phyloP scores from a whole-genome alignment of 2,329 filamentous ascomycete genomes.

The Colletotrichum sp. region DNA sequence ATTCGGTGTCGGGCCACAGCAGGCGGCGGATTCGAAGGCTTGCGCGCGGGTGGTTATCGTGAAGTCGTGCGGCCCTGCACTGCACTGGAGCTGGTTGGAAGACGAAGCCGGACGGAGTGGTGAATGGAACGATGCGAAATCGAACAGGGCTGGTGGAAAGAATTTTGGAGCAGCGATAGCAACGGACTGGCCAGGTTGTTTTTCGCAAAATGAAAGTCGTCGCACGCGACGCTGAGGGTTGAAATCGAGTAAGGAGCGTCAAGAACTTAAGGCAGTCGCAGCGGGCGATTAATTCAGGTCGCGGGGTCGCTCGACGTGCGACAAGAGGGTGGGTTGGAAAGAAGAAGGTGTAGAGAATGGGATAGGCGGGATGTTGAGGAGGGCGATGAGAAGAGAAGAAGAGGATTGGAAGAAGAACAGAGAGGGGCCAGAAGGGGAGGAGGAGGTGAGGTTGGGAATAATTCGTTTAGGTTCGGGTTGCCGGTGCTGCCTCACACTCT shows the following conservation, averaged over 20 bases:
- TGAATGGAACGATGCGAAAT: neutral
- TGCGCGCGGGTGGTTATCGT: slow-evolving; percentile 12
- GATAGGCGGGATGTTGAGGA: neutral
- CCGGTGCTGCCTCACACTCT: neutral
- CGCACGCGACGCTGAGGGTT: slow-evolving; percentile 19
- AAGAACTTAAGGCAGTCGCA: slow-evolving; percentile 12
- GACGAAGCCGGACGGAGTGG: neutral
- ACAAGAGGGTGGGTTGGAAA: slow-evolving; percentile 2
- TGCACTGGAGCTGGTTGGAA: neutral
- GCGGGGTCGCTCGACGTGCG: slow-evolving; percentile 15
- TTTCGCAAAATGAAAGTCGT: slow-evolving; percentile 22
- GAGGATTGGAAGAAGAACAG: neutral
- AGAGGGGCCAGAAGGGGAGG: neutral
- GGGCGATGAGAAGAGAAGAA: neutral
- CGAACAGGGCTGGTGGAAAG: neutral
- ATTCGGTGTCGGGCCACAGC: neutral
- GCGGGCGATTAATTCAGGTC: neutral
- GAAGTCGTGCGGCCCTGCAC: slow-evolving; percentile 1
- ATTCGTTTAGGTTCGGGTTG: slow-evolving; percentile 11
- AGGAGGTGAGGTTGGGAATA: slow-evolving; percentile 20
- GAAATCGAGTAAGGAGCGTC: slow-evolving; percentile 19
- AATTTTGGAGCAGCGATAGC: neutral
- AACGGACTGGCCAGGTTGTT: slow-evolving; percentile 1
- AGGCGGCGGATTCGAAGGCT: neutral
- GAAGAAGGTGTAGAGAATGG: neutral